phyloP scores from a whole-genome alignment of 1,284 basidiomycete species.

The Fistulinella staudtii region DNA sequence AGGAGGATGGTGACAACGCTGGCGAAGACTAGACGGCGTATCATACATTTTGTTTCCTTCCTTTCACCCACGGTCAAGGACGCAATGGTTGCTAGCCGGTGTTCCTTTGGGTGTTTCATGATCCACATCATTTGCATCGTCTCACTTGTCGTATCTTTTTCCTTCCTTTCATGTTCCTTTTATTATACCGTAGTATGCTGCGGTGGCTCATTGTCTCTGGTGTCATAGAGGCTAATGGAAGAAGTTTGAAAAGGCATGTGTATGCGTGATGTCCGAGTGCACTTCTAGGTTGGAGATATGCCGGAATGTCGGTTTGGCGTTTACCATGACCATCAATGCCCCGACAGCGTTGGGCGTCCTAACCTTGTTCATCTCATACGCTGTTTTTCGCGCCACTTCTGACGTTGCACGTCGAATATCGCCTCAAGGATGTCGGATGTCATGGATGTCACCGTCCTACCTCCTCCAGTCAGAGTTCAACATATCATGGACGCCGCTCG shows the following conservation, averaged over 20 bases:
- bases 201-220: constrained; percentile 30
- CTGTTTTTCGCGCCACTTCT: constrained; percentile 39
- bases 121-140: constrained; percentile 34
- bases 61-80: constrained; percentile 8
- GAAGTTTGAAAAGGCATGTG: constrained; percentile 22
- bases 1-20: constrained; percentile 59
- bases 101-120: constrained; percentile 12
- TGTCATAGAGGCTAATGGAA: constrained; percentile 33
- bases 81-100: constrained; percentile 10
- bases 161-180: constrained; percentile 25
- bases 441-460: constrained; percentile 95
- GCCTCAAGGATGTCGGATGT: constrained; percentile 94
- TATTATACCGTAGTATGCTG: constrained; percentile 36
- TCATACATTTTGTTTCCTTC: constrained; percentile 1
- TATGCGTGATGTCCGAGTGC: neutral
- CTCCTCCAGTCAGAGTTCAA: constrained; percentile 63
- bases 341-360: constrained; percentile 19
- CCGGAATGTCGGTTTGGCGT: neutral
- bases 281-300: neutral
- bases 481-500: constrained; percentile 63
- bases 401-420: constrained; percentile 48
- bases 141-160: constrained; percentile 33
- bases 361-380: constrained; percentile 29
- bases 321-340: constrained; percentile 11
- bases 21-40: constrained; percentile 51